Conservation (phyloP, 169 alveolate species). For the Eimeria maxima region DNA sequence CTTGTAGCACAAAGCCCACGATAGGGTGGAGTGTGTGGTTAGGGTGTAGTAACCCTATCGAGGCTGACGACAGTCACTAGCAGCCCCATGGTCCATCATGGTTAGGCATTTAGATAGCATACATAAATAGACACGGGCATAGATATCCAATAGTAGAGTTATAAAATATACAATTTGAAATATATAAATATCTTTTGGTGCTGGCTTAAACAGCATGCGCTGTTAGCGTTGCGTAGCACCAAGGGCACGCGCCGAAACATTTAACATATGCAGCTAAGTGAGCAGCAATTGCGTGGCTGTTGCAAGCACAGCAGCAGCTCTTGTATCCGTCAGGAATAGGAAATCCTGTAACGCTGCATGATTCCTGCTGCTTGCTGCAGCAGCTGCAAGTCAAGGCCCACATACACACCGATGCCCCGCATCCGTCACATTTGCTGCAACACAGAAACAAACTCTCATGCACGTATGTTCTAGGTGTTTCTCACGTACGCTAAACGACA, state of each 20-base stretch:
- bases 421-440: slow-evolving; percentile 32
- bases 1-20: no score
- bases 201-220: background rate
- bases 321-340: background rate
- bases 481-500: no score
- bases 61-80: no score
- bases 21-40: no score
- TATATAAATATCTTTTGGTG: no score
- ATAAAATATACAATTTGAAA: no score
- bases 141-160: no score
- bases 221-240: background rate
- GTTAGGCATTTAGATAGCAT: no score
- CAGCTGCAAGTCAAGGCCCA: background rate
- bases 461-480: background rate
- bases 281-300: background rate
- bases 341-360: slow-evolving; percentile 42
- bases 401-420: background rate
- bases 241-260: slow-evolving; percentile 16
- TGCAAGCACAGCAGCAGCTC: slow-evolving; percentile 19
- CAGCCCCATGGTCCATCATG: no score
- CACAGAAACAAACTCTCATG: background rate
- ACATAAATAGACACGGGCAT: no score
- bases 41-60: no score
- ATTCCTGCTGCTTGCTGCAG: slow-evolving; percentile 1
- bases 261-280: slow-evolving; percentile 3